Percentiles rank a stretch among this genome's conserved stretches.
These are phyloP conservation scores for Phytophthora pistaciae DNA, from an alignment of 352 stramenopile genomes.

Conservation along the genomic window DNA sequence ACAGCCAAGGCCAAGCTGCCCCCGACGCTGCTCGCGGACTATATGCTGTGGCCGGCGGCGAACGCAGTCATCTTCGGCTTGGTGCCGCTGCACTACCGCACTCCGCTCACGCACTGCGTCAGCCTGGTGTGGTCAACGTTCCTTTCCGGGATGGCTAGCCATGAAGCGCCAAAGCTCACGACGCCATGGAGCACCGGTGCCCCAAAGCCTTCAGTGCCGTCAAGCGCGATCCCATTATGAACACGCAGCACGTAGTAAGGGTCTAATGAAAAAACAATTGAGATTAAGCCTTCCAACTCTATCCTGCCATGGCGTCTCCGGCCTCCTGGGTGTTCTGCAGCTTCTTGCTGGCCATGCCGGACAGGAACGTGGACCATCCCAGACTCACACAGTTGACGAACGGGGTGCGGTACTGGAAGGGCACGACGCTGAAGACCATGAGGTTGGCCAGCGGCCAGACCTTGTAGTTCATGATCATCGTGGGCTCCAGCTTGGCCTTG, in stretches of 20 bases:
- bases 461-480: conserved; percentile 53
- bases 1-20: conserved; percentile 40
- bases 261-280: conserved; percentile 4
- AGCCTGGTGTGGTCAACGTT: conserved; percentile 52
- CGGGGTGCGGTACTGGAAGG: conserved; percentile 60
- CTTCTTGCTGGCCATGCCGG: conserved; percentile 49
- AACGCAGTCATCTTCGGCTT: conserved; percentile 47
- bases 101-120: conserved; percentile 45
- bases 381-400: conserved; percentile 65
- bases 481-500: conserved; percentile 46
- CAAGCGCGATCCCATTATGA: conserved; percentile 21
- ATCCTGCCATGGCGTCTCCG: neutral
- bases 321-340: neutral
- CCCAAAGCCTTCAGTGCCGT: conserved; percentile 18
- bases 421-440: conserved; percentile 58
- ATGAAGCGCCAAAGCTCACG: conserved; percentile 24
- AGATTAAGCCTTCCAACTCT: neutral
- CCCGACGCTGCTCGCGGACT: conserved; percentile 46
- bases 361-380: conserved; percentile 60
- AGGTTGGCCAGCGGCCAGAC: conserved; percentile 61
- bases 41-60: conserved; percentile 50
- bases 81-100: conserved; percentile 49
- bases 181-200: conserved; percentile 8
- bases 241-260: neutral
- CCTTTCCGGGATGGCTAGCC: conserved; percentile 44